Evolutionary conservation across 2,329 filamentous ascomycete species (phyloP).

Genomic region (Clonostachys rosea): DNA sequence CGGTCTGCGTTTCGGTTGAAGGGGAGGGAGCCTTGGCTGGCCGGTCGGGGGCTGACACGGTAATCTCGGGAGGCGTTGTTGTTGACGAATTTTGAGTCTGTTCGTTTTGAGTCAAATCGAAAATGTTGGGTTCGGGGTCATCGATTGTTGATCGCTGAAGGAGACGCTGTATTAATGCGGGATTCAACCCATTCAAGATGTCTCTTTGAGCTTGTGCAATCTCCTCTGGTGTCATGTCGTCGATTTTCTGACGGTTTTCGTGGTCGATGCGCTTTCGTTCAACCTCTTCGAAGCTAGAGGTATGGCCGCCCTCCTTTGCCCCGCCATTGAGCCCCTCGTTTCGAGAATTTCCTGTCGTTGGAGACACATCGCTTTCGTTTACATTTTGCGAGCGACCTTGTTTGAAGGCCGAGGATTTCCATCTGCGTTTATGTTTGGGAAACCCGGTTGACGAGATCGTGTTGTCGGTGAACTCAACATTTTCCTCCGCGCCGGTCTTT

Average conservation of each 20-base stretch:
- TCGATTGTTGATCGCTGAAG: slow-evolving; percentile 74
- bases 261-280: slow-evolving; percentile 73
- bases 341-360: slow-evolving; percentile 1
- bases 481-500: slow-evolving; percentile 48
- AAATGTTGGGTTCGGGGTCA: slow-evolving; percentile 27
- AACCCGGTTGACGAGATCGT: slow-evolving; percentile 60
- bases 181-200: slow-evolving; percentile 72
- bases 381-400: slow-evolving; percentile 34
- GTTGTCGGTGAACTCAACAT: slow-evolving; percentile 35
- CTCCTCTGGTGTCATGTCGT: slow-evolving; percentile 74
- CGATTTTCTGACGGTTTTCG: slow-evolving; percentile 73
- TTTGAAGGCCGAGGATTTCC: slow-evolving; percentile 73
- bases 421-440: slow-evolving; percentile 80
- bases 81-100: too few species aligned
- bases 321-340: too few species aligned
- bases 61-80: too few species aligned
- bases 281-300: slow-evolving; percentile 31
- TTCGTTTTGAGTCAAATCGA: too few species aligned
- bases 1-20: background rate
- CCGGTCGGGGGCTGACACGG: too few species aligned
- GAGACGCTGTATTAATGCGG: slow-evolving; percentile 70
- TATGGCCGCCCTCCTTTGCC: slow-evolving; percentile 2
- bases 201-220: slow-evolving; percentile 79
- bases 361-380: background rate
- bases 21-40: too few species aligned